Evolutionary conservation across 495 filamentous ascomycete genomes (phyloP).

Genomic region (Penicillium paradoxum): DNA sequence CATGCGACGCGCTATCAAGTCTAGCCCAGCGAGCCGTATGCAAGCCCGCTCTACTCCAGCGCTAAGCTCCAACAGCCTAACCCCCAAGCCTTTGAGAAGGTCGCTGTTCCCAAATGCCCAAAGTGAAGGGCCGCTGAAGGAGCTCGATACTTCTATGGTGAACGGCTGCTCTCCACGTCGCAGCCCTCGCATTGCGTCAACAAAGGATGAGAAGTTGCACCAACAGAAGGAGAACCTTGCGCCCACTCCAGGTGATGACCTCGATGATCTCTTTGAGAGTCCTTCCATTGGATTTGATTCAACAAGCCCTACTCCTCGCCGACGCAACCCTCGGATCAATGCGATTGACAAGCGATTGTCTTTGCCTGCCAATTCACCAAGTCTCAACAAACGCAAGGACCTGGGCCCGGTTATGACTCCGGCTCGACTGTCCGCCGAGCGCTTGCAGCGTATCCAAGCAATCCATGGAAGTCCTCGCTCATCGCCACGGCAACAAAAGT

Average conservation of each 20-base stretch:
- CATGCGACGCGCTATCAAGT: slow-evolving; percentile 60
- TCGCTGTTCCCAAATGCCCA: slow-evolving; percentile 66
- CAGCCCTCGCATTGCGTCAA: slow-evolving; percentile 36
- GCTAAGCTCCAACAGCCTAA: slow-evolving; percentile 48
- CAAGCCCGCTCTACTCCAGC: slow-evolving; percentile 65
- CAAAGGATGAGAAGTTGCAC: slow-evolving; percentile 27
- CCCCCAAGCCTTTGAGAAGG: slow-evolving; percentile 62
- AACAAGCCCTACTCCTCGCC: slow-evolving; percentile 58
- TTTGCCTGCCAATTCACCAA: slow-evolving; percentile 34
- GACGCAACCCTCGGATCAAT: slow-evolving; percentile 36
- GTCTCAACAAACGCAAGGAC: slow-evolving; percentile 24
- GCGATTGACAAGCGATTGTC: slow-evolving; percentile 47
- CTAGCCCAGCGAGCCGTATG: slow-evolving; percentile 61
- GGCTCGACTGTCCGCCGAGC: slow-evolving; percentile 33
- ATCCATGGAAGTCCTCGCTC: slow-evolving; percentile 21
- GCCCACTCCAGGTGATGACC: slow-evolving; percentile 38
- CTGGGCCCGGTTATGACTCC: slow-evolving; percentile 20
- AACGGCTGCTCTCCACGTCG: slow-evolving; percentile 50
- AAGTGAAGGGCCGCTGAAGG: slow-evolving; percentile 54
- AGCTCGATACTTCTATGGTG: slow-evolving; percentile 52
- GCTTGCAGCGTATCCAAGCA: slow-evolving; percentile 36
- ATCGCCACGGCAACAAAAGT: slow-evolving; percentile 20
- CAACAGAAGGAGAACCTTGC: slow-evolving; percentile 48
- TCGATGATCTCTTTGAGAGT: slow-evolving; percentile 58
- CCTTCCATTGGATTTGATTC: slow-evolving; percentile 39